A percentile compares a stretch with the other conserved stretches of the same genome.
Conservation (phyloP, 495 filamentous ascomycete species). For the Aspergillus kassunensis region DNA sequence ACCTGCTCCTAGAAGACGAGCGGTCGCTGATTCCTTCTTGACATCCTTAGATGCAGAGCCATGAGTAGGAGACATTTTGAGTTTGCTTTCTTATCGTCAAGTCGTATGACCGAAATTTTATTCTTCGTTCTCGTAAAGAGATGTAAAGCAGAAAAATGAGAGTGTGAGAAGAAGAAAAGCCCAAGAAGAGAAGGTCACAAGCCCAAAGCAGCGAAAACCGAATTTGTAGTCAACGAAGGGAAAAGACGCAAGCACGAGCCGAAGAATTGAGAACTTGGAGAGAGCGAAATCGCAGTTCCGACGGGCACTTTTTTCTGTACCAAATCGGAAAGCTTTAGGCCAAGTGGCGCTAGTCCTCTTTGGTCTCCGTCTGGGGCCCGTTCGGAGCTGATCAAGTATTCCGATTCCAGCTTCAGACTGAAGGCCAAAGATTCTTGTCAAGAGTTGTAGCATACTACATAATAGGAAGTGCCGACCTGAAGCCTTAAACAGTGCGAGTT, state of each 20-base stretch:
- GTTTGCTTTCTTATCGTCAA: conserved; percentile 5
- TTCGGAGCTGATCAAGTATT: not conserved
- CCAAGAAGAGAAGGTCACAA: conserved; percentile 2
- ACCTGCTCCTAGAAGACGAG: conserved; percentile 90
- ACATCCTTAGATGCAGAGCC: conserved; percentile 56
- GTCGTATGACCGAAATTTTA: conserved; percentile 9
- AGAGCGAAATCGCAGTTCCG: conserved; percentile 15
- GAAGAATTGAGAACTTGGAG: conserved; percentile 15
- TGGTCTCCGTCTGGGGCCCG: not conserved
- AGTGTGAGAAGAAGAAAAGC: not conserved
- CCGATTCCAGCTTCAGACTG: not conserved
- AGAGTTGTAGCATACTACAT: not conserved
- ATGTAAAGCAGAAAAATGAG: conserved; percentile 4
- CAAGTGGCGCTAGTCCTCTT: conserved; percentile 28
- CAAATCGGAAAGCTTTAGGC: conserved; percentile 18
- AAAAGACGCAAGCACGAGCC: conserved; percentile 9
- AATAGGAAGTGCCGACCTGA: no score
- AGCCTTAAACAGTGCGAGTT: not conserved
- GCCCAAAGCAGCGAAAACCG: conserved; percentile 4
- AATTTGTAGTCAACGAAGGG: conserved; percentile 8
- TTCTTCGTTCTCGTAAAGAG: conserved; percentile 11
- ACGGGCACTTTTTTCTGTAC: conserved; percentile 15
- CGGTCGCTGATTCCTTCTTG: conserved; percentile 85
- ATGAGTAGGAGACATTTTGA: conserved; percentile 50
- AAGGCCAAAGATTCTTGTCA: no score